These are phyloP conservation scores for Vanrija sp. DNA, from an alignment of 1,284 basidiomycete genomes.

Conservation along the genomic window DNA sequence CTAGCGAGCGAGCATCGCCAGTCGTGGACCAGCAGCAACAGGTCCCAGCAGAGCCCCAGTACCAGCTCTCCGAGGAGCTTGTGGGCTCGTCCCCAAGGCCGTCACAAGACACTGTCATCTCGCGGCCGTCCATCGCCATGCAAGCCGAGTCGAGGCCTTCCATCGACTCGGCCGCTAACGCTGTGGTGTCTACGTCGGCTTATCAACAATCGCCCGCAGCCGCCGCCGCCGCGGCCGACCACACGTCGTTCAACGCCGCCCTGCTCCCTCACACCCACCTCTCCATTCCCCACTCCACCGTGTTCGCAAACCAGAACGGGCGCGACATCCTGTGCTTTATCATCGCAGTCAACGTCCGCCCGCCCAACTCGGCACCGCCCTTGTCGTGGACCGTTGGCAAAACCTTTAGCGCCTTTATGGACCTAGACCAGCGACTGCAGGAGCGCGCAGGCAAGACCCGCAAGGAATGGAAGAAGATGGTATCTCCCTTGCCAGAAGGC, in stretches of 20 bases:
- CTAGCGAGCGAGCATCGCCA: too few species aligned
- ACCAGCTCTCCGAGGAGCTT: conserved; percentile 10
- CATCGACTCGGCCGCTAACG: conserved; percentile 5
- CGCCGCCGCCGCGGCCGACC: conserved; percentile 11
- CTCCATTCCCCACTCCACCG: conserved; percentile 42
- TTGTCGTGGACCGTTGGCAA: conserved; percentile 89
- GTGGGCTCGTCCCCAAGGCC: conserved; percentile 10
- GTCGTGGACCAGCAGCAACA: neutral
- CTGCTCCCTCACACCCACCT: conserved; percentile 43
- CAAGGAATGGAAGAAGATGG: conserved; percentile 68
- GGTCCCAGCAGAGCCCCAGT: neutral
- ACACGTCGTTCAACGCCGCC: conserved; percentile 25
- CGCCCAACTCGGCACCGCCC: conserved; percentile 37
- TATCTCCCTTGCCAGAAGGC: conserved; percentile 79
- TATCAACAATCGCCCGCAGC: conserved; percentile 4
- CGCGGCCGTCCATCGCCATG: conserved; percentile 3
- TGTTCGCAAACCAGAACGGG: conserved; percentile 42
- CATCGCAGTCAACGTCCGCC: conserved; percentile 38
- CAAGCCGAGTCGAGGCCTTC: conserved; percentile 6
- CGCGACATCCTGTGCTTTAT: conserved; percentile 49
- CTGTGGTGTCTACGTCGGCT: neutral
- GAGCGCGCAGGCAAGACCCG: conserved; percentile 58
- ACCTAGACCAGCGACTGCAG: conserved; percentile 63
- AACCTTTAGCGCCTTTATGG: conserved; percentile 83
- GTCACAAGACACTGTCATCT: conserved; percentile 24